These are phyloP conservation scores for Acrodontium crateriforme DNA, from an alignment of 2,329 filamentous ascomycete genomes.

Conservation along the genomic window DNA sequence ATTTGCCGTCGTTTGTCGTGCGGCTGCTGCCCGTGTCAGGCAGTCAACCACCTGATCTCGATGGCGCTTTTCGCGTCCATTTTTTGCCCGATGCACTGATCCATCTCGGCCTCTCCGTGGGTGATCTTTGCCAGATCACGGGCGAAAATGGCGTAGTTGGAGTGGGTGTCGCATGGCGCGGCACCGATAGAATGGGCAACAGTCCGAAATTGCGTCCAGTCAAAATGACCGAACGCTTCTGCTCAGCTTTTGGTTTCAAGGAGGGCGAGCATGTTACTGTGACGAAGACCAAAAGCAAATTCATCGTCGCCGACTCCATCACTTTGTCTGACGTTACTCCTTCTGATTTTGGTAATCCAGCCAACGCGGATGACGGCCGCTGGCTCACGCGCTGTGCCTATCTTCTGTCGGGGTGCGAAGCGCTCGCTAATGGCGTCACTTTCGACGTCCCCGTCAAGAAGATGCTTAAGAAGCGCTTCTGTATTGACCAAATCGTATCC, in stretches of 20 bases:
- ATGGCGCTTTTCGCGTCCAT: slow-evolving; percentile 46
- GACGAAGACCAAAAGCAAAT: slow-evolving; percentile 34
- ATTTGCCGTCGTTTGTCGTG: slow-evolving; percentile 33
- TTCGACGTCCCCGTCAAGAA: slow-evolving; percentile 50
- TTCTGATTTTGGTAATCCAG: slow-evolving; percentile 12
- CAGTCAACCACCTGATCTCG: too few relatives aligned
- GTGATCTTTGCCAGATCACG: slow-evolving; percentile 43
- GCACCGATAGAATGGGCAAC: slow-evolving; percentile 30
- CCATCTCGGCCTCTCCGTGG: slow-evolving; percentile 40
- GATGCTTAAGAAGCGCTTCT: slow-evolving; percentile 48
- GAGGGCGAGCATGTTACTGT: slow-evolving; percentile 57
- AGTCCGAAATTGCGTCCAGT: slow-evolving; percentile 52
- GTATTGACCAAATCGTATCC: slow-evolving; percentile 41
- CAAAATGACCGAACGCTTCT: slow-evolving; percentile 60
- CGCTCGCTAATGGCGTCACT: slow-evolving; percentile 54
- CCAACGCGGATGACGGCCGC: slow-evolving; percentile 19
- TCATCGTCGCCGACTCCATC: slow-evolving; percentile 45
- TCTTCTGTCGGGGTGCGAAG: slow-evolving; percentile 45
- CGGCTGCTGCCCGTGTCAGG: slow-evolving; percentile 39
- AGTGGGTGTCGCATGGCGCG: slow-evolving; percentile 49
- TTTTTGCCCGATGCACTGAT: slow-evolving; percentile 43
- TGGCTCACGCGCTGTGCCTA: slow-evolving; percentile 16
- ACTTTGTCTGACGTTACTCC: slow-evolving; percentile 46
- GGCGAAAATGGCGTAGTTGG: slow-evolving; percentile 30
- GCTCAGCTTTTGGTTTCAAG: slow-evolving; percentile 58